phyloP scores from a whole-genome alignment of 257 asterid species.

The Ilex asprella region DNA sequence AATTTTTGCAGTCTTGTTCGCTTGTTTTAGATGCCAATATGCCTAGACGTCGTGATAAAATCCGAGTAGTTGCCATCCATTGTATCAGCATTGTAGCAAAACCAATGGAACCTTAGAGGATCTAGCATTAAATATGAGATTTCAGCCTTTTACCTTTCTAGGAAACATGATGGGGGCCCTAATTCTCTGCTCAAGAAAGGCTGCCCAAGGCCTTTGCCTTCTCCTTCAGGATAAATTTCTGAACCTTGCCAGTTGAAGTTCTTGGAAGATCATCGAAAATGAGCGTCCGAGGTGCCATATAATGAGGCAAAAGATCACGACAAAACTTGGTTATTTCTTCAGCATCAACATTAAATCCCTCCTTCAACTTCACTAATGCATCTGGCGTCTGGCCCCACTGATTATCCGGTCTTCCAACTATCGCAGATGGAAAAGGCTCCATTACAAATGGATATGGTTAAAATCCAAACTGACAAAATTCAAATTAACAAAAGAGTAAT shows the following conservation, averaged over 20 bases:
- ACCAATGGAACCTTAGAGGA: too few relatives aligned
- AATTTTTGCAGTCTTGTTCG: too few relatives aligned
- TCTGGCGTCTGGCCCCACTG: slow-evolving; percentile 44
- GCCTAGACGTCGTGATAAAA: too few relatives aligned
- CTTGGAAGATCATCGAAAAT: slow-evolving; percentile 40
- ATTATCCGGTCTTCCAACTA: slow-evolving; percentile 34
- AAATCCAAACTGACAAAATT: too few relatives aligned
- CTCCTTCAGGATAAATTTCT: slow-evolving; percentile 47
- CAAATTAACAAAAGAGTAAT: too few relatives aligned
- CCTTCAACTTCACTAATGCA: slow-evolving; percentile 32
- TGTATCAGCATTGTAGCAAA: too few relatives aligned
- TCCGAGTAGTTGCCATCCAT: too few relatives aligned
- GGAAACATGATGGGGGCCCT: neutral
- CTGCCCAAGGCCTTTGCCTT: slow-evolving; percentile 43
- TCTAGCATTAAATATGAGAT: too few relatives aligned
- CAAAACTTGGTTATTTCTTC: slow-evolving; percentile 28
- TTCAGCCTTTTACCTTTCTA: too few relatives aligned
- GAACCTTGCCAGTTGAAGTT: slow-evolving; percentile 51
- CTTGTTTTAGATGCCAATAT: too few relatives aligned
- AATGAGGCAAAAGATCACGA: slow-evolving; percentile 38
- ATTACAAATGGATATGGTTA: too few relatives aligned
- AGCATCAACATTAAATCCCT: slow-evolving; percentile 13
- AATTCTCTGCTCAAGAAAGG: slow-evolving; percentile 14
- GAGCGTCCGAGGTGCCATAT: slow-evolving; percentile 51
- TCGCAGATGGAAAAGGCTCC: slow-evolving; percentile 1